Evolutionary conservation across 139 green algal genomes (phyloP).

Genomic region (Parachlorella kessleri): DNA sequence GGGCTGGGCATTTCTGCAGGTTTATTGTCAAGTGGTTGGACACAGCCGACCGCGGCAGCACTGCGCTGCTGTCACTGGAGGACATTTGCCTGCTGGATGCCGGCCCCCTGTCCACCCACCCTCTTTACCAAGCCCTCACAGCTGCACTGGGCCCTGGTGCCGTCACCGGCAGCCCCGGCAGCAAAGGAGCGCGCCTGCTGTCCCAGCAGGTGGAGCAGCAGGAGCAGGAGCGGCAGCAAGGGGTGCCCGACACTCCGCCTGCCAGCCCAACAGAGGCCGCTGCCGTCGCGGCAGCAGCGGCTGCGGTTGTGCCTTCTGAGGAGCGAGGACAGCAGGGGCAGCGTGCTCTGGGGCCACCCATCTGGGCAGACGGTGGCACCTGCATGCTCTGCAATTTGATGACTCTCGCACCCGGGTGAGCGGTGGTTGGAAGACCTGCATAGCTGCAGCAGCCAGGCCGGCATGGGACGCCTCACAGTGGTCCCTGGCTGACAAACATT

Average conservation of each 20-base stretch:
- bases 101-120: slow-evolving; percentile 1
- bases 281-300: background rate
- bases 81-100: slow-evolving; percentile 17
- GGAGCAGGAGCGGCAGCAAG: background rate
- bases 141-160: background rate
- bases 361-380: background rate
- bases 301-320: too few species aligned
- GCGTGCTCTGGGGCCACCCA: background rate
- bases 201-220: background rate
- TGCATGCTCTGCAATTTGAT: background rate
- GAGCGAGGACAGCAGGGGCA: background rate
- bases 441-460: background rate
- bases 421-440: background rate
- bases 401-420: background rate
- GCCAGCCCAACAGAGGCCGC: too few species aligned
- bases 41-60: background rate
- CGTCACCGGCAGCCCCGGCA: background rate
- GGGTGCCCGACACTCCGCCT: background rate
- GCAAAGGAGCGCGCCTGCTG: background rate
- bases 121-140: background rate
- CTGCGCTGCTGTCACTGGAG: background rate
- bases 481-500: background rate
- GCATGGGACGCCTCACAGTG: background rate
- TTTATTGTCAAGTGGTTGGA: slow-evolving; percentile 20
- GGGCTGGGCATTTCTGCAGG: slow-evolving; percentile 1